Evolutionary conservation across 2,329 filamentous ascomycete genomes (phyloP), one percentile per base, ranked within the genome.

Genomic region (Aspergillus persii): DNA sequence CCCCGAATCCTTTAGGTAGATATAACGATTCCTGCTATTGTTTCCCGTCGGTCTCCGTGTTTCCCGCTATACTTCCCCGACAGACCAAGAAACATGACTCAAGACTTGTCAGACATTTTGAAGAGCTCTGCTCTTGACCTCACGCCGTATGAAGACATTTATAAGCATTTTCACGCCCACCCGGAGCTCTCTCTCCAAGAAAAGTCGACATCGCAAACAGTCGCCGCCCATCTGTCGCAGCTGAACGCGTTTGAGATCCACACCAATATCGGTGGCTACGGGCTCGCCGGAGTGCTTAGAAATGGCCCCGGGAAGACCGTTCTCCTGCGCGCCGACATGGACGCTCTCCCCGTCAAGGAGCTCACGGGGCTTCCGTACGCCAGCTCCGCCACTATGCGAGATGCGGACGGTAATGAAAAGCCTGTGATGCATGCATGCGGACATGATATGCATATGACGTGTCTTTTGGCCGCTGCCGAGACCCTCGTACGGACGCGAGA

Each of bases 381-480:
- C 4, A 82, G 79, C 65, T 75, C 68, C 3, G 76, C 75, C 41
- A 76, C 71, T 1, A 80, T 80, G 73, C 73, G 70, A 46, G 79
- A 82, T 65, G 71, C 74, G 27, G 80, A 83, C 48, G 82, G 83
- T 1, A 68, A 76, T 3, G 78, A 81, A 55, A 84, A 83, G 62
- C 81, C 81, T 0, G 80, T 83, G 1, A 87, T 87, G 84, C 84
- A 86, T 73, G 83, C 84, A 30, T 86, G 84, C 63, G 84, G 84
- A 1, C 84, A 86, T 65, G 83, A 85, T 62, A 83, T 86, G 80
- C 84, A 87, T 66, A 82, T 86, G 49, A 83, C 84, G 0, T 77
- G 77, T 56, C 72, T 86, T 0, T 76, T 87, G 0, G 84, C 80
- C 0, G 82, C 83, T 0, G 79, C 83, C 0, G 78, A 84, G 53